These are phyloP conservation scores for Neurospora sp. DNA, from an alignment of 495 filamentous ascomycete genomes.

Conservation along the genomic window DNA sequence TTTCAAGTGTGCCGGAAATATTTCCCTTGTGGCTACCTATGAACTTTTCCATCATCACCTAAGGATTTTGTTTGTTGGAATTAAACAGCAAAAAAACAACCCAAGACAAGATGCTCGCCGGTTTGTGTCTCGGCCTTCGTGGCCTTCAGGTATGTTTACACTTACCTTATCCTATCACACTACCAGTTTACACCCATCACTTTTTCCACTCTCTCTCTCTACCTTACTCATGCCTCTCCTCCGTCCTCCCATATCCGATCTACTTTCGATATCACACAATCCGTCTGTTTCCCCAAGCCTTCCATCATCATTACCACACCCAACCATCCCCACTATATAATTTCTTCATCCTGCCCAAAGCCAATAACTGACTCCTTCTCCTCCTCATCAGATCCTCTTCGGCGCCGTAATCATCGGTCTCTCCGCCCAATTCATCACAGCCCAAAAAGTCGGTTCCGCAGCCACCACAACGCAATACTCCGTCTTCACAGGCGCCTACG, in stretches of 20 bases:
- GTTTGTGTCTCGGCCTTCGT: neutral
- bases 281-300: no score
- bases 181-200: no score
- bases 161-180: no score
- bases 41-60: neutral
- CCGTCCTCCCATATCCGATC: no score
- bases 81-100: neutral
- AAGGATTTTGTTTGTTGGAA: neutral
- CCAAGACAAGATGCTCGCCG: neutral
- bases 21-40: neutral
- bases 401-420: slow-evolving; percentile 37
- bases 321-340: no score
- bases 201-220: no score
- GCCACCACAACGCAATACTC: slow-evolving; percentile 35
- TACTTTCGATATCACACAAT: no score
- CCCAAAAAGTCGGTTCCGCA: slow-evolving; percentile 25
- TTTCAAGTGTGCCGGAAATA: neutral
- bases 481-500: slow-evolving; percentile 40
- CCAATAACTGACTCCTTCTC: no score
- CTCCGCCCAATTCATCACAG: slow-evolving; percentile 35
- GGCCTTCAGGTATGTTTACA: neutral
- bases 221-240: no score
- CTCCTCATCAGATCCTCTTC: slow-evolving; percentile 25
- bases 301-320: no score
- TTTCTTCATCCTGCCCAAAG: no score